These are phyloP conservation scores for Fibroporia radiculosa DNA, from an alignment of 768 basidiomycete species.

Conservation along the genomic window DNA sequence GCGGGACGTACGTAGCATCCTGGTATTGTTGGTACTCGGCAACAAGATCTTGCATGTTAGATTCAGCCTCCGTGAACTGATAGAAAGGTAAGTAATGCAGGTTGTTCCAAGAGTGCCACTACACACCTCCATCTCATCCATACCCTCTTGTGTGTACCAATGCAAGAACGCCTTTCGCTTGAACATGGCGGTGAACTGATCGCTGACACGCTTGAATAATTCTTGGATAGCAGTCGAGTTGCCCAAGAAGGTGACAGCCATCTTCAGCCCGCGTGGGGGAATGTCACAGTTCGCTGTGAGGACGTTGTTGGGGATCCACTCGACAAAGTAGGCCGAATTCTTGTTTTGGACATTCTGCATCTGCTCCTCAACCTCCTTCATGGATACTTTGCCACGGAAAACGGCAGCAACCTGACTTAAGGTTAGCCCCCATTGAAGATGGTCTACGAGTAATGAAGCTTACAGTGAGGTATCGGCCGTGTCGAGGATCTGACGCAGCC, in stretches of 20 bases:
- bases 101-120: no score
- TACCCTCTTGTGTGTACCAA: conserved; percentile 99
- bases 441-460: conserved; percentile 14
- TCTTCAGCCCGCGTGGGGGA: conserved; percentile 89
- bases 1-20: conserved; percentile 75
- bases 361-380: conserved; percentile 99
- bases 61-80: conserved; percentile 95
- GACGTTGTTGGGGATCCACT: conserved; percentile 99
- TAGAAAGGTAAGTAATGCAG: conserved; percentile 6
- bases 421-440: not conserved
- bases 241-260: conserved; percentile 96
- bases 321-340: conserved; percentile 97
- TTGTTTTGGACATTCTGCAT: conserved; percentile 98
- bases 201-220: conserved; percentile 96
- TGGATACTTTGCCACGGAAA: conserved; percentile 99
- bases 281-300: conserved; percentile 98
- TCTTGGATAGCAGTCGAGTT: conserved; percentile 98
- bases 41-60: conserved; percentile 98
- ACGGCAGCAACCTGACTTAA: conserved; percentile 70
- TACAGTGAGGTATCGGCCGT: conserved; percentile 96
- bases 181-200: conserved; percentile 99
- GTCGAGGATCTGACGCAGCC: conserved; percentile 95
- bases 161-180: conserved; percentile 98
- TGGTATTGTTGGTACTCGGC: conserved; percentile 98
- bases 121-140: conserved; percentile 92